Evolutionary conservation across 1,139 yeast species (phyloP).

Genomic region (Barnettozyma hawaiiensis): DNA sequence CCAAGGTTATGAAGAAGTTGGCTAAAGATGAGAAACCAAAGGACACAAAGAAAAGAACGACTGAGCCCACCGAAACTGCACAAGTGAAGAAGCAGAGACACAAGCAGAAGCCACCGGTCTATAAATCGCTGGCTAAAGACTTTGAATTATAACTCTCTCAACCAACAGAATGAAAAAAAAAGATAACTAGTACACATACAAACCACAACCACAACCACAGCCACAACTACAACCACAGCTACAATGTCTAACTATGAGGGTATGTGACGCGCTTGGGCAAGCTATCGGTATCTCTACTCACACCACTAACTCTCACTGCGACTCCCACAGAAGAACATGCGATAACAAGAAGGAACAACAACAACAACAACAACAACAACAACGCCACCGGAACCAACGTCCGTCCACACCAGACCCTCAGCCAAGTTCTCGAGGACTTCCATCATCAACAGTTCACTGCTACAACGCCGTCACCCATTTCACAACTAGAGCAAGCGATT

Average conservation of each 20-base stretch:
- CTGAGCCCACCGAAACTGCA: not conserved
- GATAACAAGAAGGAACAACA: too few species aligned
- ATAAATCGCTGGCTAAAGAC: conserved; percentile 9
- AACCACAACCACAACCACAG: too few species aligned
- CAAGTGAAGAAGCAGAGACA: not conserved
- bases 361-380: too few species aligned
- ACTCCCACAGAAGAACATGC: conserved; percentile 16
- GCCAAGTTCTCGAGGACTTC: conserved; percentile 14
- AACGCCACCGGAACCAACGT: too few species aligned
- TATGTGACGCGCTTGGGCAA: too few species aligned
- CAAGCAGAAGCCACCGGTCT: not conserved
- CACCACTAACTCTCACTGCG: not conserved
- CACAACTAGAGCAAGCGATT: conserved; percentile 22
- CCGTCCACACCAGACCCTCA: conserved; percentile 19
- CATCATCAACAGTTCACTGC: conserved; percentile 12
- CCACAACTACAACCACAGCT: too few species aligned
- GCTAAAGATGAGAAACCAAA: conserved; percentile 2
- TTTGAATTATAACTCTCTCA: conserved; percentile 7
- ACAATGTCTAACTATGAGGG: conserved; percentile 25
- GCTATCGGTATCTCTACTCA: not conserved
- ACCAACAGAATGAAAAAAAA: too few species aligned
- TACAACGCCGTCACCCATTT: conserved; percentile 15
- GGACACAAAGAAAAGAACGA: not conserved
- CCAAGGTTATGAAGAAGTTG: conserved; percentile 50
- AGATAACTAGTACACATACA: too few species aligned